A percentile compares a stretch with the other conserved stretches of the same genome.
Conservation (phyloP, 1,139 yeast genomes). For the Kodamaea arcana region DNA sequence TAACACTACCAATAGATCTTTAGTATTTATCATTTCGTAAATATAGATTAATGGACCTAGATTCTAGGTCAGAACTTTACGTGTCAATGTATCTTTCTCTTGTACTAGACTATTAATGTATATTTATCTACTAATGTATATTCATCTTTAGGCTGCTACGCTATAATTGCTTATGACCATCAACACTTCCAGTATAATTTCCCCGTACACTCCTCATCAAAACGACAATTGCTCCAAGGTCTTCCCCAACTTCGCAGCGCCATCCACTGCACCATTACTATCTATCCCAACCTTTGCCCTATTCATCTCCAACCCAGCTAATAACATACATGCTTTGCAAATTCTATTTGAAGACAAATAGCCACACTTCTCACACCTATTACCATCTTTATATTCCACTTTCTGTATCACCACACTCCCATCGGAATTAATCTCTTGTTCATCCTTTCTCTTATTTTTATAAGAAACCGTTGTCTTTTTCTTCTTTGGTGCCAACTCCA, state of each 20-base stretch:
- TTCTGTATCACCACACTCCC: constrained; percentile 52
- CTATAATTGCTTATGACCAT: no score
- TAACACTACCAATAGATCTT: no score
- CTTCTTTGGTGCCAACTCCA: constrained; percentile 59
- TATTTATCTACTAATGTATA: no score
- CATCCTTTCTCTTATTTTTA: constrained; percentile 29
- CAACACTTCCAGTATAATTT: no score
- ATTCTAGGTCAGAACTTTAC: no score
- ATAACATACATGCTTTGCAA: constrained; percentile 88
- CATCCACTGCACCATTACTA: constrained; percentile 47
- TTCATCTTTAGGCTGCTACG: no score
- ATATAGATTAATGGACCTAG: no score
- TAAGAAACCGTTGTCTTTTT: constrained; percentile 27
- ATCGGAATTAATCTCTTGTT: constrained; percentile 53
- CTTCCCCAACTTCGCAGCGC: constrained; percentile 67
- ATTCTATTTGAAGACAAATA: constrained; percentile 82
- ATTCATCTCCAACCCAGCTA: constrained; percentile 78
- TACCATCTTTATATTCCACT: constrained; percentile 51
- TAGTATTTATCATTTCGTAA: no score
- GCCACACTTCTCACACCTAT: constrained; percentile 85
- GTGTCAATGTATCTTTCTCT: no score
- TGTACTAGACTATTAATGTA: no score
- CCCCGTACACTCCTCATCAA: no score
- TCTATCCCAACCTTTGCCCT: constrained; percentile 61
- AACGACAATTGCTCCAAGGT: constrained; percentile 52